These are phyloP conservation scores for Corniculantispora saksenae DNA, from an alignment of 2,329 filamentous ascomycete species.

Conservation along the genomic window DNA sequence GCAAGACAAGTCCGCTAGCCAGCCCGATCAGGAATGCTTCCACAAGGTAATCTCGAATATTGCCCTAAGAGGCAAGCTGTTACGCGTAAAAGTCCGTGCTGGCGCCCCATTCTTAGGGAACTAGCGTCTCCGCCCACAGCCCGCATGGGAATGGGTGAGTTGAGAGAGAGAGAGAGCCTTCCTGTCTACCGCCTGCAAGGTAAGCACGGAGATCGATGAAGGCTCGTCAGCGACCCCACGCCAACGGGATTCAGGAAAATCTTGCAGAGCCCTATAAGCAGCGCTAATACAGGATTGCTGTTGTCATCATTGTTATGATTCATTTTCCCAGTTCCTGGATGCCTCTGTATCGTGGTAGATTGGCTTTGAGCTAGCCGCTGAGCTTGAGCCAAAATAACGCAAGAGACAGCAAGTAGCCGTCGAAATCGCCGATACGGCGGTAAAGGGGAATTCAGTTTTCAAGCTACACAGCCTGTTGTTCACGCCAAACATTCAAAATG, in stretches of 20 bases:
- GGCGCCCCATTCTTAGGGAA: not conserved
- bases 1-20: slow-evolving; percentile 4
- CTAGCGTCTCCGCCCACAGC: not conserved
- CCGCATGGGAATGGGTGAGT: not conserved
- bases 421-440: not conserved
- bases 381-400: not conserved
- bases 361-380: no score
- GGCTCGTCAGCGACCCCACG: not conserved
- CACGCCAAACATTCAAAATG: no score
- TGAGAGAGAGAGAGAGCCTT: no score
- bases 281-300: not conserved
- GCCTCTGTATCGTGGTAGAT: not conserved
- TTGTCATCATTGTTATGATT: no score
- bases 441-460: not conserved
- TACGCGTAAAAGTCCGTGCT: slow-evolving; percentile 1
- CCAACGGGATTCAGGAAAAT: slow-evolving; percentile 6
- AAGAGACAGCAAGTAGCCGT: not conserved
- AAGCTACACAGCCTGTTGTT: not conserved
- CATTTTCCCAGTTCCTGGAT: not conserved
- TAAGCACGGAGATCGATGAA: slow-evolving; percentile 13
- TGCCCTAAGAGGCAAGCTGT: slow-evolving; percentile 16
- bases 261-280: not conserved
- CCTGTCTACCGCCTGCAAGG: not conserved
- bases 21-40: slow-evolving; percentile 16
- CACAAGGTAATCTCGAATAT: slow-evolving; percentile 13